Conservation (phyloP, 768 basidiomycete genomes). For the Erythrobasidium yunnanense region DNA sequence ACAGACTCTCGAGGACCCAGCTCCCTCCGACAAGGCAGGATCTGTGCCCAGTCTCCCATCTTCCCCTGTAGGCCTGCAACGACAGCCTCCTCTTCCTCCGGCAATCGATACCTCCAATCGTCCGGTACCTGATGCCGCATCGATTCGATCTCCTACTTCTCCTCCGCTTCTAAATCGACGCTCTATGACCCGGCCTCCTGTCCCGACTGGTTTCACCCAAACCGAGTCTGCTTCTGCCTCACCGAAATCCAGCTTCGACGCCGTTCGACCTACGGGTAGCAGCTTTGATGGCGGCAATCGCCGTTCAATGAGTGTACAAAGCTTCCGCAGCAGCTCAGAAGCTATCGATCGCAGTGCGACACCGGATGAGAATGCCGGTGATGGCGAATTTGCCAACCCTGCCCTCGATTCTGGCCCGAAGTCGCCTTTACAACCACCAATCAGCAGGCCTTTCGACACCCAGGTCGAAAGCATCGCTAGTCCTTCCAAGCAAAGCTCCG, state of each 20-base stretch:
- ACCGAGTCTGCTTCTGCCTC: background rate
- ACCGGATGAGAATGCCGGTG: background rate
- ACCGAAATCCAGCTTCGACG: background rate
- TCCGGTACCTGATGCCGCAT: too few species aligned
- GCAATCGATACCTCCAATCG: too few species aligned
- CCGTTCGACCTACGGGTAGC: too few species aligned
- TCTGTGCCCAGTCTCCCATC: too few species aligned
- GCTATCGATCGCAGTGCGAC: too few species aligned
- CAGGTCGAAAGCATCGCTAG: background rate
- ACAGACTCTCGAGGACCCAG: background rate
- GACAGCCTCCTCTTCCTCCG: too few species aligned
- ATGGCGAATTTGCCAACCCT: slow-evolving; percentile 2
- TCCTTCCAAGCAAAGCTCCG: background rate
- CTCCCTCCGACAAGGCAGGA: too few species aligned
- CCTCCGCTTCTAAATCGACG: background rate
- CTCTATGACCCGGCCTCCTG: slow-evolving; percentile 15
- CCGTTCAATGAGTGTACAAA: too few species aligned
- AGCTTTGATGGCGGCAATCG: too few species aligned
- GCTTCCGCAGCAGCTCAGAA: too few species aligned
- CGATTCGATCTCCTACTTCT: slow-evolving; percentile 6
- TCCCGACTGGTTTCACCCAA: slow-evolving; percentile 9
- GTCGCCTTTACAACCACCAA: background rate
- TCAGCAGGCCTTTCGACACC: background rate
- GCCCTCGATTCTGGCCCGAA: background rate
- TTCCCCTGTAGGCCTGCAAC: too few species aligned